These are phyloP conservation scores for Magnaporthiopsis rhizophila DNA, from an alignment of 2,329 filamentous ascomycete genomes.

Conservation along the genomic window DNA sequence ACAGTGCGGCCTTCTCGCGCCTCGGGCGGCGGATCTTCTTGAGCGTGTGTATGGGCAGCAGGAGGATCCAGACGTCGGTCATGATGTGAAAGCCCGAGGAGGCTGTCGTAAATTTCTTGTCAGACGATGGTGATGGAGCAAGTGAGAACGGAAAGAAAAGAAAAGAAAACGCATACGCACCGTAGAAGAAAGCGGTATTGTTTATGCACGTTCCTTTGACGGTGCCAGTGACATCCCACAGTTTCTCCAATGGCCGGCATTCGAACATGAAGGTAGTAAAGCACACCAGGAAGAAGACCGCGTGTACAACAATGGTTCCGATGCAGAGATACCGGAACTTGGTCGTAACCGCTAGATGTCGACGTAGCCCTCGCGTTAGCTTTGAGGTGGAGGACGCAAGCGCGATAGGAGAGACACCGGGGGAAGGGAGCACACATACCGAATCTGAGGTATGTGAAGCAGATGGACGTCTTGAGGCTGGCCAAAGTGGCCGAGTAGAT, in stretches of 20 bases:
- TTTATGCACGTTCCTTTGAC: slow-evolving; percentile 30
- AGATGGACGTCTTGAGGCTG: slow-evolving; percentile 34
- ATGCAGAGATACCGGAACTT: slow-evolving; percentile 23
- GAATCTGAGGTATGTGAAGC: slow-evolving; percentile 38
- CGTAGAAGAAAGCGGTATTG: slow-evolving; percentile 32
- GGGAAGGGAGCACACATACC: slow-evolving; percentile 18
- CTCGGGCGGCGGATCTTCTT: slow-evolving; percentile 36
- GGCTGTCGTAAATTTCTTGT: not conserved
- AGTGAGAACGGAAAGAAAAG: too few relatives aligned
- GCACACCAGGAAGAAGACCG: slow-evolving; percentile 32
- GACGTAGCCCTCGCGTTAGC: slow-evolving; percentile 2
- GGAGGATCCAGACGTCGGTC: slow-evolving; percentile 36
- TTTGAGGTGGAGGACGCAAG: not conserved
- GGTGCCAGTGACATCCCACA: slow-evolving; percentile 29
- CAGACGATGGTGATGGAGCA: too few relatives aligned
- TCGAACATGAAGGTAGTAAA: slow-evolving; percentile 30
- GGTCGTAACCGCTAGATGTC: slow-evolving; percentile 12
- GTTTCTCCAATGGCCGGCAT: slow-evolving; percentile 31
- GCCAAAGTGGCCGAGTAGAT: slow-evolving; percentile 32
- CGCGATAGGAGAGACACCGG: too few relatives aligned
- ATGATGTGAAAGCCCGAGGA: slow-evolving; percentile 30
- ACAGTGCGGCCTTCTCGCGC: slow-evolving; percentile 42
- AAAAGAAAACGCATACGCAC: slow-evolving; percentile 15
- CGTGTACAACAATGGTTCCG: slow-evolving; percentile 28
- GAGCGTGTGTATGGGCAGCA: slow-evolving; percentile 35